phyloP scores from a whole-genome alignment of 805 yeast species.

The Barnettozyma pratensis region DNA sequence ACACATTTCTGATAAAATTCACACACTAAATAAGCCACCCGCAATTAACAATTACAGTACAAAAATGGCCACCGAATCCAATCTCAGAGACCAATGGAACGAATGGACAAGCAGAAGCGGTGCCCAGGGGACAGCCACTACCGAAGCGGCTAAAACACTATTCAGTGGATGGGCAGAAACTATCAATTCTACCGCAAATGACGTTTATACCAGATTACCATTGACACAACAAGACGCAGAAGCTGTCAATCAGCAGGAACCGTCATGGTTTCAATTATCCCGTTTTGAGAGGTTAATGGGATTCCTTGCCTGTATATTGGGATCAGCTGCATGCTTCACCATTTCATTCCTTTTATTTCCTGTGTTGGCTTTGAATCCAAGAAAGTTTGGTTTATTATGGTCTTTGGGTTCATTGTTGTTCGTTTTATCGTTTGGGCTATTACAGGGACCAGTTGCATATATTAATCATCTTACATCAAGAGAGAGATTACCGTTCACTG shows the following conservation, averaged over 20 bases:
- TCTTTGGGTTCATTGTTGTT: constrained; percentile 85
- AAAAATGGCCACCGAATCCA: constrained; percentile 17
- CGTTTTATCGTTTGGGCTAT: constrained; percentile 81
- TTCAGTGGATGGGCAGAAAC: constrained; percentile 36
- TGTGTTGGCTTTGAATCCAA: constrained; percentile 79
- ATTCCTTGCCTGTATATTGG: constrained; percentile 70
- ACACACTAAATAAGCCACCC: not conserved
- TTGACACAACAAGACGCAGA: constrained; percentile 47
- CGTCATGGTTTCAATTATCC: constrained; percentile 69
- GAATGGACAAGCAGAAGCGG: constrained; percentile 30
- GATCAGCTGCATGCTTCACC: constrained; percentile 75
- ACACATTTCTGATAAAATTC: too few species aligned
- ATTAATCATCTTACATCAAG: constrained; percentile 66
- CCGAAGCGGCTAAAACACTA: constrained; percentile 31
- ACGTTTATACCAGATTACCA: constrained; percentile 64
- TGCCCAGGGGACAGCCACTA: constrained; percentile 23
- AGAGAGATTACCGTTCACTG: constrained; percentile 74
- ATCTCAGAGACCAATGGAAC: constrained; percentile 34
- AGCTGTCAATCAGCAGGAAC: constrained; percentile 46
- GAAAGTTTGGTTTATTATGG: constrained; percentile 90
- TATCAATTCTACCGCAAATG: constrained; percentile 38
- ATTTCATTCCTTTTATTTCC: constrained; percentile 84
- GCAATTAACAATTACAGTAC: not conserved
- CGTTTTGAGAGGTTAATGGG: constrained; percentile 77
- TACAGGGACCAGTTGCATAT: constrained; percentile 90